Percentiles rank a stretch among this genome's conserved stretches.
These are phyloP conservation scores for Lactarius sanguifluus DNA, from an alignment of 768 basidiomycete genomes.

Conservation along the genomic window DNA sequence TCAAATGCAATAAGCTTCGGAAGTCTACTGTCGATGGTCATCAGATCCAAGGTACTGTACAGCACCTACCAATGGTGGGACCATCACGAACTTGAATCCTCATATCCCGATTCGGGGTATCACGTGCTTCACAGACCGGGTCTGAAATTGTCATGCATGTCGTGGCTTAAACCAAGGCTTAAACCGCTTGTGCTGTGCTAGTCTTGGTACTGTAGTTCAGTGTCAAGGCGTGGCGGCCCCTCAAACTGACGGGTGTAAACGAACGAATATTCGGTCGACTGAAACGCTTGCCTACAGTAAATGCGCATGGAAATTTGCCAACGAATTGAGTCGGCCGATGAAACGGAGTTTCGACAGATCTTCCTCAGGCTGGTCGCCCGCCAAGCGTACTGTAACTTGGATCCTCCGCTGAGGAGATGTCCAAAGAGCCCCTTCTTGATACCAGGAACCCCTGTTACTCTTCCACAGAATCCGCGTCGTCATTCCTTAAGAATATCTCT, in stretches of 20 bases:
- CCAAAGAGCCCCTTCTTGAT: conserved; percentile 10
- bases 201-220: neutral
- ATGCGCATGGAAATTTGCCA: neutral
- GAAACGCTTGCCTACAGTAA: too few species aligned
- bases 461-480: conserved; percentile 12
- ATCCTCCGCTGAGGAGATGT: neutral
- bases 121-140: neutral
- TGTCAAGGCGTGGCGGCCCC: too few species aligned
- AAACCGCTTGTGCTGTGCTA: too few species aligned
- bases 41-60: neutral
- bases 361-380: too few species aligned
- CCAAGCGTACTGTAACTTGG: neutral
- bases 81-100: too few species aligned
- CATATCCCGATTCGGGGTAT: neutral
- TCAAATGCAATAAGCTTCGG: conserved; percentile 79
- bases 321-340: conserved; percentile 1
- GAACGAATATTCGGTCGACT: too few species aligned
- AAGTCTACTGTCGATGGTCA: conserved; percentile 38
- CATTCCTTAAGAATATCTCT: conserved; percentile 16
- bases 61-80: too few species aligned
- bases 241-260: too few species aligned
- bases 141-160: too few species aligned
- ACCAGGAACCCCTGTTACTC: conserved; percentile 22
- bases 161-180: too few species aligned
- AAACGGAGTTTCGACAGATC: conserved; percentile 12